These are phyloP conservation scores for Mucor plumbeus DNA, from an alignment of 371 early-diverging fungal genomes.

Conservation along the genomic window DNA sequence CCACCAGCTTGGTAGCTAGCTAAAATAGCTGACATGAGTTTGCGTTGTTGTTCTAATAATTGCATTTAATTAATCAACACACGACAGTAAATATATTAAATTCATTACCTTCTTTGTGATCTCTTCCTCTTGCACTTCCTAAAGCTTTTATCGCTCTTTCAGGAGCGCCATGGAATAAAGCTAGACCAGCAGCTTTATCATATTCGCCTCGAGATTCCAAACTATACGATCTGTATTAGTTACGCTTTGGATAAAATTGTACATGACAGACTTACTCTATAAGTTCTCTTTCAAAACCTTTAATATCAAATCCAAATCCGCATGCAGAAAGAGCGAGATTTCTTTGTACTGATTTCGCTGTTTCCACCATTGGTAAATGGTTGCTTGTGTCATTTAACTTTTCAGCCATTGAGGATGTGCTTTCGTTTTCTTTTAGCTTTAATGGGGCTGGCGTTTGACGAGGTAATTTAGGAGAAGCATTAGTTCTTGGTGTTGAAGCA, in stretches of 20 bases:
- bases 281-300: constrained; percentile 69
- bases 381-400: constrained; percentile 7
- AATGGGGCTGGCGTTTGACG: constrained; percentile 16
- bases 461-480: constrained; percentile 14
- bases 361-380: constrained; percentile 53
- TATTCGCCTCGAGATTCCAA: constrained; percentile 72
- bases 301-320: constrained; percentile 72
- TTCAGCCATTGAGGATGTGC: neutral
- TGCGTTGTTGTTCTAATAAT: constrained; percentile 71
- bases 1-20: constrained; percentile 63
- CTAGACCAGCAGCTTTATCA: constrained; percentile 87
- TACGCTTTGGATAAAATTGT: neutral
- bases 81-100: too few species aligned
- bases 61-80: neutral
- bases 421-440: constrained; percentile 1
- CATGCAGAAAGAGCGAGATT: constrained; percentile 72
- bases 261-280: constrained; percentile 44
- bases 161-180: constrained; percentile 81
- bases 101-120: constrained; percentile 46
- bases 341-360: constrained; percentile 63
- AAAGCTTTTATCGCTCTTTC: constrained; percentile 79
- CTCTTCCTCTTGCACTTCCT: constrained; percentile 44
- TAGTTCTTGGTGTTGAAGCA: constrained; percentile 33
- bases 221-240: constrained; percentile 30
- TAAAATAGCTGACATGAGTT: constrained; percentile 79